Conservation (phyloP, 306 rosid species). For the Spatholobus suberectus region DNA sequence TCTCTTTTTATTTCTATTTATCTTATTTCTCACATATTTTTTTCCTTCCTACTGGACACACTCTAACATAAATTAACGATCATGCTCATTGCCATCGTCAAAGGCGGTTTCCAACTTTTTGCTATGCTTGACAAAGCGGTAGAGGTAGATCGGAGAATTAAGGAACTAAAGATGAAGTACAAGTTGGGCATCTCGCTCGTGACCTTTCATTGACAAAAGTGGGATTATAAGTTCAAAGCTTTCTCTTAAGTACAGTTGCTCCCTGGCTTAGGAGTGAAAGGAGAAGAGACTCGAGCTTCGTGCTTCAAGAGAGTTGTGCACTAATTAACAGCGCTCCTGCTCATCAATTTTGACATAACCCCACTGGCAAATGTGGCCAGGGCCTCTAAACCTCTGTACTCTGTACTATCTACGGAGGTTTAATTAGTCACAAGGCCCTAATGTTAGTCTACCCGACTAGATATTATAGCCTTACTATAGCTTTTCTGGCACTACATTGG, state of each 20-base stretch:
- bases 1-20: too few relatives aligned
- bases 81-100: neutral
- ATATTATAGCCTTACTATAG: slow-evolving; percentile 9
- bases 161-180: slow-evolving; percentile 13
- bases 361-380: slow-evolving; percentile 9
- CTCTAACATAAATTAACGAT: neutral
- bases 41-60: too few relatives aligned
- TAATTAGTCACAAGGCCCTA: slow-evolving; percentile 35
- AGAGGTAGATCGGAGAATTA: neutral
- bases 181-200: neutral
- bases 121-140: neutral
- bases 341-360: slow-evolving; percentile 5
- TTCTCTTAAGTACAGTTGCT: slow-evolving; percentile 5
- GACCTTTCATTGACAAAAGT: slow-evolving; percentile 17
- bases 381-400: slow-evolving; percentile 23
- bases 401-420: slow-evolving; percentile 10
- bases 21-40: too few relatives aligned
- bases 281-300: slow-evolving; percentile 36
- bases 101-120: neutral
- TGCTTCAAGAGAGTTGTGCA: slow-evolving; percentile 28
- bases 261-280: slow-evolving; percentile 33
- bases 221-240: neutral
- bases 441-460: slow-evolving; percentile 10
- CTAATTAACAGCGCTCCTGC: slow-evolving; percentile 21
- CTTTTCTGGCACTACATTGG: slow-evolving; percentile 27